These are phyloP conservation scores for Porphyrellus cyaneotinctus DNA, from an alignment of 768 basidiomycete species.

Conservation along the genomic window DNA sequence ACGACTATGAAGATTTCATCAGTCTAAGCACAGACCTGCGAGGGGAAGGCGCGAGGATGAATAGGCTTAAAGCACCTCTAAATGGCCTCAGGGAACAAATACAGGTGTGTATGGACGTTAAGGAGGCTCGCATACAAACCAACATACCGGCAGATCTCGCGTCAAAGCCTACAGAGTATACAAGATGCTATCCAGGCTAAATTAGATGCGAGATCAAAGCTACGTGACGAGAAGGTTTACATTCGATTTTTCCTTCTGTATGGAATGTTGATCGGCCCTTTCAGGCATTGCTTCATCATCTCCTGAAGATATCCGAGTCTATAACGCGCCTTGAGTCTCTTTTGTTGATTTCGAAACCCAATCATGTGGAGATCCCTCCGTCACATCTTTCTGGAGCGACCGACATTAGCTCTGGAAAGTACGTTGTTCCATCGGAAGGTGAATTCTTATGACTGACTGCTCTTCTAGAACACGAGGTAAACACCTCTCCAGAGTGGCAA, in stretches of 20 bases:
- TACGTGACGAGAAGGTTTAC: constrained; percentile 80
- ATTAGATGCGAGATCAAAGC: constrained; percentile 62
- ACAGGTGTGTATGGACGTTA: constrained; percentile 45
- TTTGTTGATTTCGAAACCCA: constrained; percentile 57
- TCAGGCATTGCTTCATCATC: constrained; percentile 78
- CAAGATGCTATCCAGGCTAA: constrained; percentile 77
- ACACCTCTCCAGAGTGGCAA: constrained; percentile 78
- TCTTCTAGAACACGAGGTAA: constrained; percentile 57
- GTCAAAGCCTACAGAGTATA: constrained; percentile 56
- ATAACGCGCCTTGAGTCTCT: constrained; percentile 84
- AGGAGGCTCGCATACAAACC: neutral
- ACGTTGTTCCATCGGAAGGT: neutral
- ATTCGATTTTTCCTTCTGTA: neutral
- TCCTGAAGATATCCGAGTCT: constrained; percentile 91
- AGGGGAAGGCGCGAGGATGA: constrained; percentile 75
- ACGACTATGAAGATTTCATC: constrained; percentile 98
- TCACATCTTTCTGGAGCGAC: constrained; percentile 24
- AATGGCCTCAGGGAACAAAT: constrained; percentile 59
- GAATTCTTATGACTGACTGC: constrained; percentile 6
- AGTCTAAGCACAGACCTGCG: constrained; percentile 89
- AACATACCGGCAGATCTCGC: constrained; percentile 44
- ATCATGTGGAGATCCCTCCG: constrained; percentile 31
- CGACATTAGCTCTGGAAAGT: constrained; percentile 38
- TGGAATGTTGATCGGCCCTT: constrained; percentile 2
- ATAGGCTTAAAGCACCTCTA: constrained; percentile 66